phyloP scores from a whole-genome alignment of 768 basidiomycete species.

The Candolleomyces aberdarensis region DNA sequence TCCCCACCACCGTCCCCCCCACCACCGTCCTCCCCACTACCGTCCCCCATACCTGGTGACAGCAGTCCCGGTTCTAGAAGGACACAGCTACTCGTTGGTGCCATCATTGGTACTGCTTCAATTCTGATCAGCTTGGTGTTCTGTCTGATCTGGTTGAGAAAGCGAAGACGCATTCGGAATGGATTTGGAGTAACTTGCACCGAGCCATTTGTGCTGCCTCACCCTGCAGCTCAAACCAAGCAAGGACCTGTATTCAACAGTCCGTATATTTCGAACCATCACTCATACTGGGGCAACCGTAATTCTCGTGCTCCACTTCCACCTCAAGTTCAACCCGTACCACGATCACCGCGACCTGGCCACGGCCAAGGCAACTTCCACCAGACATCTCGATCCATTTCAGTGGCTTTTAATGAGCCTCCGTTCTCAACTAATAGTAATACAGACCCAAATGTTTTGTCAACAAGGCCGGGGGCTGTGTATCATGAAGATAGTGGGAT shows the following conservation, averaged over 20 bases:
- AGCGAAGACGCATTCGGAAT: background rate
- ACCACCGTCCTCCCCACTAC: too few species aligned
- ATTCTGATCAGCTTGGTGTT: background rate
- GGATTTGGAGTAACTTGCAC: too few species aligned
- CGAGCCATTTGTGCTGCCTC: background rate
- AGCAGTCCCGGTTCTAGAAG: too few species aligned
- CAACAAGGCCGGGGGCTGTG: background rate
- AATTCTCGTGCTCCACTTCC: background rate
- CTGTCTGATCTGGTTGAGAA: background rate
- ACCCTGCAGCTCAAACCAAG: background rate
- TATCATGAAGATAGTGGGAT: background rate
- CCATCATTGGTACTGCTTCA: background rate
- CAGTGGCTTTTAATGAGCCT: too few species aligned
- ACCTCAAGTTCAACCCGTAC: background rate
- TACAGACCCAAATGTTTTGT: background rate
- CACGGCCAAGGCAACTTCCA: background rate
- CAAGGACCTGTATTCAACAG: background rate
- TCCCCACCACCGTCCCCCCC: too few species aligned
- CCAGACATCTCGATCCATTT: background rate
- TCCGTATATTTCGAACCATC: background rate
- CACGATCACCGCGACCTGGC: background rate
- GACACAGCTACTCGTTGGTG: background rate
- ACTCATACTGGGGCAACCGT: background rate
- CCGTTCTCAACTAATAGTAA: too few species aligned
- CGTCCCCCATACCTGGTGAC: too few species aligned